Evolutionary conservation across 495 filamentous ascomycete species (phyloP), one percentile per base, ranked within the genome.

Genomic region (Polyplosphaeria fusca): DNA sequence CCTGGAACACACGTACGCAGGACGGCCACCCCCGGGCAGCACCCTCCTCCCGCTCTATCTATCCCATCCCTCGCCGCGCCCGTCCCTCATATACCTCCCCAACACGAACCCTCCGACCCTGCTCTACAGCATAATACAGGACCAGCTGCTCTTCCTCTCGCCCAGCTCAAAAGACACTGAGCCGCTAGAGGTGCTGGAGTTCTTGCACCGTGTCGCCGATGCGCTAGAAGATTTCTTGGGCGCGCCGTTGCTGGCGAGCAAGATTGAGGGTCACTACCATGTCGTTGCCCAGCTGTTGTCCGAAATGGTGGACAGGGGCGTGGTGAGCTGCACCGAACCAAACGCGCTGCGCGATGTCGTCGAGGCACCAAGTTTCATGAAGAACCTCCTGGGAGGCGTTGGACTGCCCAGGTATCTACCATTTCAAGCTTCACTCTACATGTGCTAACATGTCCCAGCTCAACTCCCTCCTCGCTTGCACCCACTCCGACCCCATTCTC

Each of bases 241-340:
- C 28, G 80, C 88, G n/a, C 93, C 93, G 2, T 71, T 99, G 47
- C 73, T 95, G 19, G 86, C 89, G 14, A 77, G 76, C 54, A 95
- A 91, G 73, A 85, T 99, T 64, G 89, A 95, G 70, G 76, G 76
- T 26, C 88, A 82, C 69, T 99, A 97, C 68, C 89, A 97, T 82
- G 86, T 97, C 39, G 88, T 95, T 20, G 91, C 91, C 16, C 94
- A 97, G 71, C 74, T 99, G 5, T 77, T 97, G 24, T 86, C 85
- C 63, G 93, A 99, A 73, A 96, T 97, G 85, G 95, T 91, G 69
- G 93, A 99, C 80, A 91, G 83, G 12, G 94, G 93, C 2, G 78
- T 84, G n/a, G 79, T 96, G 12, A 86, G 80, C 67, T 95, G 89
- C 40, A 96, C 92, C 11, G 93, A 99, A 68, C 87, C 87, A 2